Evolutionary conservation across 2,329 filamentous ascomycete genomes (phyloP), one percentile per base, ranked within the genome.

Genomic region (Rhynchosporium graminicola): DNA sequence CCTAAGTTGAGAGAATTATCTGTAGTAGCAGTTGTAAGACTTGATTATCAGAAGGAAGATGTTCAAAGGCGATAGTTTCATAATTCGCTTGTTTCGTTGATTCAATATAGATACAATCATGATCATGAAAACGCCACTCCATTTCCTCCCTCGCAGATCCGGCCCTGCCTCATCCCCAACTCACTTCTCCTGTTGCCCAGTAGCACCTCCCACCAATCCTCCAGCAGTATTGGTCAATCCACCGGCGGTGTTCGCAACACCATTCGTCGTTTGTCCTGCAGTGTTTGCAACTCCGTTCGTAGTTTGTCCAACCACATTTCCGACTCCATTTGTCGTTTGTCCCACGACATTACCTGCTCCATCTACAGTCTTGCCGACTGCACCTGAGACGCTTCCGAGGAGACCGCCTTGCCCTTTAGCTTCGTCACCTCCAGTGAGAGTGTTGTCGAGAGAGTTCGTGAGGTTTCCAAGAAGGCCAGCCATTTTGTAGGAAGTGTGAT

Each of bases 401-500:
- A 78, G 68, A 1, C 76, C 76, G 9, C 76, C 76, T 64, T 77
- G 73, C 45, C 75, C 75, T 33, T 77, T 59, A 26, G 73, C 71
- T 63, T 77, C 70, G 38, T 77, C 74, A 59, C 75, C 76, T 47
- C 76, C 76, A 20, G 76, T 77, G 55, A 77, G 70, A 48, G 76
- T 74, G 60, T 74, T 76, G 65, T 77, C 74, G 61, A 76, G 68
- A 43, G 70, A 69, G 62, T 75, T 73, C 57, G 74, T 73, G 29
- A 76, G 63, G 50, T 71, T 70, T 65, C 75, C 75, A 54, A 77
- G 70, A 51, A 77, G 68, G 12, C 76, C 76, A 29, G 69, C 60
- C 67, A 71, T 71, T 54, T 28, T 50, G 26, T 36, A 7, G 20
- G 40, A 45, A 46, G 3, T 36, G 54, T 29, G 26, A 33, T 31